Evolutionary conservation across 1,284 basidiomycete species (phyloP), one percentile per base, ranked within the genome.

Genomic region (Amylostereum areolatum): DNA sequence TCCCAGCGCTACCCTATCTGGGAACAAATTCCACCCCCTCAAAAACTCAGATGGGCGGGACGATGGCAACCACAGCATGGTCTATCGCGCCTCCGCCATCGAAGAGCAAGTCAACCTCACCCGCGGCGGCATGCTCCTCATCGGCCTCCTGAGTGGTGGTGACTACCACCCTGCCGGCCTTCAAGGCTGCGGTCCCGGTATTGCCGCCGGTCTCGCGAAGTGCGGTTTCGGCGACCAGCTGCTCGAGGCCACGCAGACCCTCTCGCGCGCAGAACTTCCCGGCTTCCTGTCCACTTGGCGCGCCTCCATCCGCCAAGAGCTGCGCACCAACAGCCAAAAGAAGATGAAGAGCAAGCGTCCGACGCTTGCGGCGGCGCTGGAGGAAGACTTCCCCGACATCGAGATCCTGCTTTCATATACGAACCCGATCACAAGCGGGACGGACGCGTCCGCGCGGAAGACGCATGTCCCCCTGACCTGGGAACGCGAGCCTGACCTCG

Each of bases 111-210:
- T 90, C 32, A 62, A 73, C 40, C 75, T 96, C 52, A 81, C 80
- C 35, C 77, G 81, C 2, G 78, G 85, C 30, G 92, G 88, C 0
- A 74, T 95, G 60, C 85, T 97, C 40, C 78, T 97, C 25, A 83
- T 96, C 41, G 95, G 86, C 0, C 72, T 97, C 3, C 74, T 96
- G 56, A 81, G 83, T 9, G 95, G 95, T 1, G 96, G 94, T 0
- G 96, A 99, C 66, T 99, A 97, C 60, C 79, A 88, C 48, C 78
- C 80, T 32, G 83, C 72, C 6, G 88, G 87, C 6, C 65, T 89
- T 11, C 60, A 69, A 10, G 73, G 81, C 2, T 88, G 83, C 59
- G 87, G 87, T 3, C 67, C 74, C 31, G 71, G 71, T 29, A 85
- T 77, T 37, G 79, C 87, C 0, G 75, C 79, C 40, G 85, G 74